These are phyloP conservation scores for Dipteronia dyeriana DNA, from an alignment of 345 rosid genomes.

Conservation along the genomic window DNA sequence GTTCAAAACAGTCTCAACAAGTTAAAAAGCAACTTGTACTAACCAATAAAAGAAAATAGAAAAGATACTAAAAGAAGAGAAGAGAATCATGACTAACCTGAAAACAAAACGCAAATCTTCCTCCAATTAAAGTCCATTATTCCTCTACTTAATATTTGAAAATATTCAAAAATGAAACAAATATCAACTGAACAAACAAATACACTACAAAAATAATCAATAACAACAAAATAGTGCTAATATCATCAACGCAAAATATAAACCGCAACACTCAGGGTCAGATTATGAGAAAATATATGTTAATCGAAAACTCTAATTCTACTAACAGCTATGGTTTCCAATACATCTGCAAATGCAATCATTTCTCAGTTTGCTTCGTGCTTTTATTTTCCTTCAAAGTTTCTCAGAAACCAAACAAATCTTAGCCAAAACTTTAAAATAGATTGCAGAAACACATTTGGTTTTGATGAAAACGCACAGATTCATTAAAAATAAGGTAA, in stretches of 20 bases:
- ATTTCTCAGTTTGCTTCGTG: background rate
- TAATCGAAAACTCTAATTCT: background rate
- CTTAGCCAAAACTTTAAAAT: conserved; percentile 1
- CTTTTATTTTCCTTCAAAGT: conserved; percentile 10
- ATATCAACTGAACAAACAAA: background rate
- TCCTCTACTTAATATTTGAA: conserved; percentile 8
- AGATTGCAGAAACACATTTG: conserved; percentile 12
- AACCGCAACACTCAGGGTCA: too few species aligned
- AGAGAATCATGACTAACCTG: conserved; percentile 19
- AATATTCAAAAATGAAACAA: background rate
- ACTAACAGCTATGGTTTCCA: background rate
- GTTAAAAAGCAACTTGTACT: background rate
- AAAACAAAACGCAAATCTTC: background rate
- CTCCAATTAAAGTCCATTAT: background rate
- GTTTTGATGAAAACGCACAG: background rate
- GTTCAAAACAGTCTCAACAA: conserved; percentile 14
- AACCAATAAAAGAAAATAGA: conserved; percentile 5
- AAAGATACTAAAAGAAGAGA: background rate
- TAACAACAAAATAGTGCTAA: background rate
- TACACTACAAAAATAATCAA: background rate
- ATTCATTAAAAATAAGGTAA: background rate
- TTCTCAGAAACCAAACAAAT: conserved; percentile 28
- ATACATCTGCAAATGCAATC: background rate
- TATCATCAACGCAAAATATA: background rate
- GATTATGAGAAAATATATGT: background rate